These are phyloP conservation scores for Alectoria sarmentosa DNA, from an alignment of 495 filamentous ascomycete species.

Conservation along the genomic window DNA sequence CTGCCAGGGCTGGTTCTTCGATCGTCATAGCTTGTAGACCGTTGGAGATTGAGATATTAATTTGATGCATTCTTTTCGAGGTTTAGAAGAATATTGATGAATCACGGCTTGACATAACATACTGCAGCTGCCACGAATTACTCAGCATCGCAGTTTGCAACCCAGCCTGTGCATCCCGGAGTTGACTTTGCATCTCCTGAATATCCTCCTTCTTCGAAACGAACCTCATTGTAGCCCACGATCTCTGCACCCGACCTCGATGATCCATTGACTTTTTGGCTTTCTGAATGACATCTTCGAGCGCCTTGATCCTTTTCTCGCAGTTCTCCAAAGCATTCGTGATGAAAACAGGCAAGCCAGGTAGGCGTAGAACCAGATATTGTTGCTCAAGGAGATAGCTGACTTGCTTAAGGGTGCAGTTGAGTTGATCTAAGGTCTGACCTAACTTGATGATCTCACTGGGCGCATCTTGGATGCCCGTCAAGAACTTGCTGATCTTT, in stretches of 20 bases:
- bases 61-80: no score
- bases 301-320: not conserved
- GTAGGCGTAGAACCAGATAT: not conserved
- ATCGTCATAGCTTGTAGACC: no score
- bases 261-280: not conserved
- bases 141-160: not conserved
- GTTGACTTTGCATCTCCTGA: not conserved
- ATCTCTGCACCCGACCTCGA: not conserved
- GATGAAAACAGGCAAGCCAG: not conserved
- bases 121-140: conserved; percentile 2
- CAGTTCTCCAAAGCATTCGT: not conserved
- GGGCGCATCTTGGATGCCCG: not conserved
- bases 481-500: not conserved
- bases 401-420: not conserved
- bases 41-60: not conserved
- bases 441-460: not conserved
- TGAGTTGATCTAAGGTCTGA: not conserved
- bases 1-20: no score
- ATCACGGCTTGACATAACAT: not conserved
- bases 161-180: not conserved
- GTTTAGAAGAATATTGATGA: no score
- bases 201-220: not conserved
- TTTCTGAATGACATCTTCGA: not conserved
- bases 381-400: not conserved
- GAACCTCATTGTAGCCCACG: not conserved